Evolutionary conservation across 179 eudicot species (phyloP).

Genomic region (Spinacia oleracea): DNA sequence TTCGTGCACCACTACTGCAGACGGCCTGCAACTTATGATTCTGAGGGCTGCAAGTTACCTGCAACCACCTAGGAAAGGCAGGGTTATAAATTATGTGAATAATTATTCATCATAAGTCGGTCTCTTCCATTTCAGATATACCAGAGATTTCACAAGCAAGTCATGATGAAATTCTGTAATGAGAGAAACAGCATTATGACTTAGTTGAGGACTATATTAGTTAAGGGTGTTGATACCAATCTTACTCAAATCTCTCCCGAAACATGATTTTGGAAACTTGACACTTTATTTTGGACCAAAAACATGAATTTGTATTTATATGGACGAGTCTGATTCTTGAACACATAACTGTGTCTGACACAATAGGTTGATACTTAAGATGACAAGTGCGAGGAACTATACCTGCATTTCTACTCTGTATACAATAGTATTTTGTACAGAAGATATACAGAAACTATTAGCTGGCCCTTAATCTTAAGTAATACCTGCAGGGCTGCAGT

Average conservation of each 20-base stretch:
- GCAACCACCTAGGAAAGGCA: constrained; percentile 12
- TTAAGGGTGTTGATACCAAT: background rate
- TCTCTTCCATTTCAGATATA: background rate
- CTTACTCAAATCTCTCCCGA: background rate
- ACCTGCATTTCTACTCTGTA: background rate
- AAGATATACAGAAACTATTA: background rate
- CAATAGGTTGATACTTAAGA: background rate
- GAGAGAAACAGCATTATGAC: background rate
- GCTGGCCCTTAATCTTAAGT: background rate
- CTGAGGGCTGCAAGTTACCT: constrained; percentile 13
- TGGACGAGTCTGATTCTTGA: too few species aligned
- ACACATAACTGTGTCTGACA: too few species aligned
- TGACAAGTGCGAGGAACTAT: background rate
- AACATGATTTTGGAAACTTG: too few species aligned
- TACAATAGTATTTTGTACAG: background rate
- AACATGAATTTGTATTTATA: too few species aligned
- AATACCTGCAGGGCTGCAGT: background rate
- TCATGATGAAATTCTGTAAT: background rate
- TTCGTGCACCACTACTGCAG: constrained; percentile 15
- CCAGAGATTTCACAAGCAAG: background rate
- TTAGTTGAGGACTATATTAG: background rate
- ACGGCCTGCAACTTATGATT: constrained; percentile 4
- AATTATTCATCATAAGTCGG: background rate
- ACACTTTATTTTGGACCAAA: too few species aligned
- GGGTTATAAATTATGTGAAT: background rate